Base-by-base conservation (phyloP, 2,329 filamentous ascomycete species). In the Fusarium pseudograminearum region DNA sequence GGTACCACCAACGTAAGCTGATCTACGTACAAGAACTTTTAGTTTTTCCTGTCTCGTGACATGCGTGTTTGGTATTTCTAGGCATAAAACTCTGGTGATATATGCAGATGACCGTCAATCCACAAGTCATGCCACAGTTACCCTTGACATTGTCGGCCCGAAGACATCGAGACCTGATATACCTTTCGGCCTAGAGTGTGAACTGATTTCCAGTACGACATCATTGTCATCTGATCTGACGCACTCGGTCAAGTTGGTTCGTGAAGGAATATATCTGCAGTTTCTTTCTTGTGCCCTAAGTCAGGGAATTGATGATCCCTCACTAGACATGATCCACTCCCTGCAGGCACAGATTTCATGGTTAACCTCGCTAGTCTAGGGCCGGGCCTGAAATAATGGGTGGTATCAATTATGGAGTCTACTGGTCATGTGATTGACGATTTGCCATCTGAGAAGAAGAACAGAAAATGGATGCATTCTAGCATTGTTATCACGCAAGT, bases 71-170 rank as follows among this genome's bases (percentile, higher is more conserved):
- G 8, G 16, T 8, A 4, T 11, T 16, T n/a, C 31, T 11, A 30
- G 10, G 28, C 28, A 30, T 30, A 1, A 30, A 30, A 0, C 20
- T 18, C 31, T 11, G 16, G 8, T 26, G 9, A 5, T 44, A 10
- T 44, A 18, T 16, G 6, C 16, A 26, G 6, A 30, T 7, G 16
- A 8, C 10, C 24, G 10, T 22, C 7, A 7, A 31, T 7, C 44
- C 14, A 31, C 4, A 16, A 7, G n/a, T 46, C 14, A 26, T 20
- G 55, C 58, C 44, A 61, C 44, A 7, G 10, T 60, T 44, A 7
- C 28, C 18, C 36, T 52, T 16, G 1, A 26, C 30, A 30, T 42
- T 40, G 30, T 52, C 58, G 44, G 58, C 36, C 58, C 55, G 58
- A 61, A 10, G 4, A 20, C 22, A 6, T 15, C 16, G 14, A 50